Percentiles rank a stretch among this genome's conserved stretches.
phyloP scores from a whole-genome alignment of 345 rosid genomes.

The Eucalyptus shirleyi region DNA sequence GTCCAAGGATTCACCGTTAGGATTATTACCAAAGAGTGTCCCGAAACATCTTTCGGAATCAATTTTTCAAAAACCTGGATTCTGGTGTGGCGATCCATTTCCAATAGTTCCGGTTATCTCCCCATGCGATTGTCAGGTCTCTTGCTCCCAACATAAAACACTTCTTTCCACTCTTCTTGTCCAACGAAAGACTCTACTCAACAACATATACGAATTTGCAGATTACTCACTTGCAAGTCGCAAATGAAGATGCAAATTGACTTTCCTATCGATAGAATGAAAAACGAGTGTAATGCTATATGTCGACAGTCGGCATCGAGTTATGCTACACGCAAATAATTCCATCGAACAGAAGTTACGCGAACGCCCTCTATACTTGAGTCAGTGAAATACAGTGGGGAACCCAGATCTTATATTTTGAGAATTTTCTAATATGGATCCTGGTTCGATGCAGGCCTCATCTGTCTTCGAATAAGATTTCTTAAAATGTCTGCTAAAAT shows the following conservation, averaged over 20 bases:
- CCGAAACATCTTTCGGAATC: background rate
- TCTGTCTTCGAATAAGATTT: background rate
- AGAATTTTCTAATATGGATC: background rate
- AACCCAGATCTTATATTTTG: background rate
- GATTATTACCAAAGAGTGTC: background rate
- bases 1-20: background rate
- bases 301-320: background rate
- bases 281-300: background rate
- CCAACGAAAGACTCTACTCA: background rate
- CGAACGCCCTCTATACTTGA: background rate
- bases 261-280: background rate
- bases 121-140: background rate
- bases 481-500: too few relatives aligned
- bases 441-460: background rate
- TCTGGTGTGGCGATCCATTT: background rate
- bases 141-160: background rate
- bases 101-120: rapidly evolving
- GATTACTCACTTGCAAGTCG: background rate
- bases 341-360: background rate
- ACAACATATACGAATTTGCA: background rate
- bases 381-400: background rate
- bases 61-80: background rate
- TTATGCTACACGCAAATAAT: background rate
- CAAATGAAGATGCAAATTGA: background rate
- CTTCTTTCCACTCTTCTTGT: background rate